Base-by-base conservation (phyloP, 2,329 filamentous ascomycete species). In the Arthrobotrys pseudoclavata region DNA sequence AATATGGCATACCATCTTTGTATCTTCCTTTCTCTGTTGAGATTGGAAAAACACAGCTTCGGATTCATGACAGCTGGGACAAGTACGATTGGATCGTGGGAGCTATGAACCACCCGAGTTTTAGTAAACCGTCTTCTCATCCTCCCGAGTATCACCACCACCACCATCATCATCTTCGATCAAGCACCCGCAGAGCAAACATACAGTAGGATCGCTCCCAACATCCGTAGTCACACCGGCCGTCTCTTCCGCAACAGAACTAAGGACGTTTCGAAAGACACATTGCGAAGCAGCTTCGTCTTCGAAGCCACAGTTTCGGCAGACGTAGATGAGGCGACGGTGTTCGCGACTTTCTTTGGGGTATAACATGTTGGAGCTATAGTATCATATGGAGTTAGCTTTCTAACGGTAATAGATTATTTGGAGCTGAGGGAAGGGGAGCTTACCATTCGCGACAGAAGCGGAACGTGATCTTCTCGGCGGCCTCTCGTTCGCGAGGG, bases 41-140 rank as follows among this genome's bases (percentile, higher is more conserved):
- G 94, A 97, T 86, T 99, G 96, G 87, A 99, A 99, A 86, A 97
- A 99, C 76, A 99, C 96, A 53, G 94, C 94, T 85, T 98, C 94
- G 81, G 90, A 89, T 84, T 96, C 92, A 80, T 89, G 88, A 87
- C 96, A 99, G 81, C 87, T 88, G 64, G 94, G 93, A 86, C 96
- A 99, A 77, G 88, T 88, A 85, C 92, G 93, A 84, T 93, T 92
- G 82, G 93, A 91, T 82, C 94, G 91, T 80, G 96, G 96, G 84
- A 98, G 92, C 94, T 97, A 89, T 83, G 87, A 81, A 5, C 4
- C 13, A 12, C 47, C 15, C 20, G 47, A 50, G 42, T 20, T 18
- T 45, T 45, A 20, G 42, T 45, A 20, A n/a, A 3, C 37, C 13
- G 9, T 40, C 15, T 40, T 15, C 12, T 40, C 37, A 40, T 40